Evolutionary conservation across 148 eudicot genomes (phyloP), one percentile per base, ranked within the genome.

Genomic region (Chenopodium suecicum): DNA sequence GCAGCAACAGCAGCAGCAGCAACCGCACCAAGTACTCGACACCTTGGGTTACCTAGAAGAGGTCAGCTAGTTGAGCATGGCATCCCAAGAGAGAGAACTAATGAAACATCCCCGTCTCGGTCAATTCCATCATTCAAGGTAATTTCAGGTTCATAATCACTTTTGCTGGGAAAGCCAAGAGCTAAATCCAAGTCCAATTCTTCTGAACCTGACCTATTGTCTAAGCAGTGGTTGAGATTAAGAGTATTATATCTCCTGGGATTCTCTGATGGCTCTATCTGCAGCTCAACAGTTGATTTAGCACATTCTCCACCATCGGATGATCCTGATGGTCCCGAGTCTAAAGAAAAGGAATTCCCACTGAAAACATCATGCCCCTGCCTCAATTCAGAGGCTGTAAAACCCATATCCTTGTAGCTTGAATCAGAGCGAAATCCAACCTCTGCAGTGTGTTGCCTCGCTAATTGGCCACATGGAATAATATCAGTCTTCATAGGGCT

Each of bases 71-170:
- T 77, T 11, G 80, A 48, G 44, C 82, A 81, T 11, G 88, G 83
- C 83, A 81, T 13, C 0, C 86, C 86, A 9, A 87, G 87, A 16
- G 87, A 84, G 75, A 87, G 89, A 60, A 32, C 56, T 9, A 82
- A 81, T 14, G 89, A 87, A 29, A 84, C 50, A 68, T 75, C 48
- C 31, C 14, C n/a, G 16, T 75, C 78, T 31, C 2, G 46, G 9
- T 10, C 17, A 25, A 46, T 73, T 6, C 71, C 37, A 23, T 37
- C 78, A 22, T 19, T 9, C 4, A 74, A 52, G 20, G 23, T 48
- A 27, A 9, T 52, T 41, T 64, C 37, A 2, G 78, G 67, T 68
- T 63, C n/a, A 31, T 44, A 56, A 22, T 23, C 54, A 16, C 56
- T 37, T n/a, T 13, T 50, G 58, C 13, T 29, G 20, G 84, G 81